Conservation (phyloP, 805 yeast species). For the Nakazawaea ernobii region DNA sequence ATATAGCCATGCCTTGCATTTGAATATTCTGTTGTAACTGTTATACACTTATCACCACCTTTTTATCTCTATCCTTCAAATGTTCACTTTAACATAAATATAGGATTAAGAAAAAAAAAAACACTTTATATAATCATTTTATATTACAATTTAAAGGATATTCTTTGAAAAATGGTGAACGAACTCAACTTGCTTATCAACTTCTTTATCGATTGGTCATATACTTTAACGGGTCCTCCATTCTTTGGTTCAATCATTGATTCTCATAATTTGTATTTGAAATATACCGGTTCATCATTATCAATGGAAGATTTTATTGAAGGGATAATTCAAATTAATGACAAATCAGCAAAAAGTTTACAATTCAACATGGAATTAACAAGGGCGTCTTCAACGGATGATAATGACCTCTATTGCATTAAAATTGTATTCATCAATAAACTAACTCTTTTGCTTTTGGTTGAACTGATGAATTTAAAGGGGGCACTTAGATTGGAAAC, state of each 20-base stretch:
- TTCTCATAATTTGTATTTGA: slow-evolving; percentile 24
- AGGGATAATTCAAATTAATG: slow-evolving; percentile 13
- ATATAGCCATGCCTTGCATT: too few species aligned
- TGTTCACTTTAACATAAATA: too few species aligned
- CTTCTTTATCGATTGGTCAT: slow-evolving; percentile 26
- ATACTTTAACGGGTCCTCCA: slow-evolving; percentile 23
- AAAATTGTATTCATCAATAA: slow-evolving; percentile 21
- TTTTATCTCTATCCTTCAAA: too few species aligned
- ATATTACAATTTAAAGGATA: too few species aligned
- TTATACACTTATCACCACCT: too few species aligned
- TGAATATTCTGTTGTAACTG: too few species aligned
- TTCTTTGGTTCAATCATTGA: slow-evolving; percentile 25
- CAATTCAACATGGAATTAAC: slow-evolving; percentile 14
- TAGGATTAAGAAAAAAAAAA: neutral
- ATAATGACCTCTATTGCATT: slow-evolving; percentile 16
- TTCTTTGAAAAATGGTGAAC: neutral
- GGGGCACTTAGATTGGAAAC: neutral
- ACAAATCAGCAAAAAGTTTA: slow-evolving; percentile 20
- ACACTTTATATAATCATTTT: neutral
- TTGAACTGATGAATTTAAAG: slow-evolving; percentile 9
- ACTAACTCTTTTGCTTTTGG: slow-evolving; percentile 19
- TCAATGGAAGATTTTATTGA: neutral
- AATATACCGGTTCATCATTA: slow-evolving; percentile 16
- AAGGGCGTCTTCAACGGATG: neutral
- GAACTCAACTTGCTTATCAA: slow-evolving; percentile 7